Conservation (phyloP, 1,284 basidiomycete genomes). For the Melampsora americana region DNA sequence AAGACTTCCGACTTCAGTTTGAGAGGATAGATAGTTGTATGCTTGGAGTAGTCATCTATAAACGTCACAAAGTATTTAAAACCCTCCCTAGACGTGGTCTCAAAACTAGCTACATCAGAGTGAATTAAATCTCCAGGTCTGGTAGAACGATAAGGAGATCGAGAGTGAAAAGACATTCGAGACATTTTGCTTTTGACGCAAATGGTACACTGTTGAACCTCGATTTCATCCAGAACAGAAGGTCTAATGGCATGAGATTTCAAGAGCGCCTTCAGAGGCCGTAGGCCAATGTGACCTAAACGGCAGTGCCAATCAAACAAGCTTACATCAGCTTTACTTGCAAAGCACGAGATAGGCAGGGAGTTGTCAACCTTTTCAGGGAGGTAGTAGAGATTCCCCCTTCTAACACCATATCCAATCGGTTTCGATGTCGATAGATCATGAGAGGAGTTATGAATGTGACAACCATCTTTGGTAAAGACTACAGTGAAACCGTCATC, state of each 20-base stretch:
- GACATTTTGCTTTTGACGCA: too few species aligned
- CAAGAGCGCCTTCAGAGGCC: background rate
- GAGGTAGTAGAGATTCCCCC: slow-evolving; percentile 16
- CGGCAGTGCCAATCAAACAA: background rate
- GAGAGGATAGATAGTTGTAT: background rate
- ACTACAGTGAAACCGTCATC: background rate
- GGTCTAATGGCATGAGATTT: background rate
- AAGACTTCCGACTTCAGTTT: slow-evolving; percentile 18
- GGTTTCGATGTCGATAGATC: background rate
- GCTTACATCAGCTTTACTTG: too few species aligned
- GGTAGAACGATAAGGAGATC: too few species aligned
- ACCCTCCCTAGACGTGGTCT: too few species aligned
- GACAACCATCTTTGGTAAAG: background rate
- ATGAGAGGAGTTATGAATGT: background rate
- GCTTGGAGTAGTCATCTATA: slow-evolving; percentile 14
- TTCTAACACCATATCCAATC: slow-evolving; percentile 6
- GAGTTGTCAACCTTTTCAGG: background rate
- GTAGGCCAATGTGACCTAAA: background rate
- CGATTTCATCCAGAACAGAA: background rate
- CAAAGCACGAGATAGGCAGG: background rate
- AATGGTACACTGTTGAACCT: slow-evolving; percentile 3
- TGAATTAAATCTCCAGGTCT: too few species aligned
- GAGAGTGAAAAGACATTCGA: too few species aligned
- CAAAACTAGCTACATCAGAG: too few species aligned
- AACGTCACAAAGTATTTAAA: too few species aligned